Percentiles rank a stretch among this genome's conserved stretches.
Conservation (phyloP, 345 rosid species). For the Hevea brasiliensis region DNA sequence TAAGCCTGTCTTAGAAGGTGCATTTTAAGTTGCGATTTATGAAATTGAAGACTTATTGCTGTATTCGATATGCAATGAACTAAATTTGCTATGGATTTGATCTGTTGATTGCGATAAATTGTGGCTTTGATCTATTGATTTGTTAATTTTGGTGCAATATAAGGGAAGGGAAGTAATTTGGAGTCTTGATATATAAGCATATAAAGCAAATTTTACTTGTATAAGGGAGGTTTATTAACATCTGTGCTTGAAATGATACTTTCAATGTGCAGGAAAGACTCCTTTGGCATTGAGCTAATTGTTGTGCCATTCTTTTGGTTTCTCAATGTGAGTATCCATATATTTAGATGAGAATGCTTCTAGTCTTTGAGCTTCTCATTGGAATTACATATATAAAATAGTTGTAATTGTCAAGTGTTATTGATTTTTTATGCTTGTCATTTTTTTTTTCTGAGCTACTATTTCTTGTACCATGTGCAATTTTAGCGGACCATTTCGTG, state of each 20-base stretch:
- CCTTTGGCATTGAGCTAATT: background rate
- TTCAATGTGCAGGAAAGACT: slow-evolving; percentile 4
- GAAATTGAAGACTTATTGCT: background rate
- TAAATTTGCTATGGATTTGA: background rate
- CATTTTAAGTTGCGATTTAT: too few relatives aligned
- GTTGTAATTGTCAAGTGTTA: background rate
- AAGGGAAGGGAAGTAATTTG: background rate
- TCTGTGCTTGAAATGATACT: background rate
- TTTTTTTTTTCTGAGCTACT: background rate
- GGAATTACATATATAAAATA: too few relatives aligned
- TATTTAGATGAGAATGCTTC: background rate
- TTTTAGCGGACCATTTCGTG: background rate
- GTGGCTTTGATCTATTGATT: background rate
- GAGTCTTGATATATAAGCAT: background rate
- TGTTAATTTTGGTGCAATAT: too few relatives aligned
- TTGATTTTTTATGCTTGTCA: background rate
- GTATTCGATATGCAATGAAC: background rate
- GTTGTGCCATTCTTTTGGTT: background rate
- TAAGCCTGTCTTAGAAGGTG: too few relatives aligned
- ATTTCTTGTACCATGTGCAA: background rate
- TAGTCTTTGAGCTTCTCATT: background rate
- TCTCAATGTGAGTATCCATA: slow-evolving; percentile 5
- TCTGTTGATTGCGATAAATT: background rate
- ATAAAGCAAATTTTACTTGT: too few relatives aligned
- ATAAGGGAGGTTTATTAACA: background rate